Conservation (phyloP, 805 yeast species). For the Saccharomyces cerevisiae region DNA sequence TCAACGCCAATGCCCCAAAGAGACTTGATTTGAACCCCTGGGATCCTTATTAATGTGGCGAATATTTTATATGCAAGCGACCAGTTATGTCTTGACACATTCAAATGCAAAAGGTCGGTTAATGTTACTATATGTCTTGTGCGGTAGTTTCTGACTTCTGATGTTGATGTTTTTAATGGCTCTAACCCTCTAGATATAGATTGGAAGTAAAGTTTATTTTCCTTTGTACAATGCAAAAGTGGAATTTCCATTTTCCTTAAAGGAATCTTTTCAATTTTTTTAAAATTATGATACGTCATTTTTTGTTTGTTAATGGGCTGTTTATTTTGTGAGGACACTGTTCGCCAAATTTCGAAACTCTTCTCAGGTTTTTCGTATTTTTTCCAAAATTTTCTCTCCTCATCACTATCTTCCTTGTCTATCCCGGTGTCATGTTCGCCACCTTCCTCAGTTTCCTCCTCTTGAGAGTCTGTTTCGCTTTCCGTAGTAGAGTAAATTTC, state of each 20-base stretch:
- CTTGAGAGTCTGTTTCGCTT: neutral
- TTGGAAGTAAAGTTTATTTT: constrained; percentile 8
- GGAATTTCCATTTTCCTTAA: constrained; percentile 9
- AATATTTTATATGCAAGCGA: constrained; percentile 44
- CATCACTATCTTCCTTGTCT: constrained; percentile 6
- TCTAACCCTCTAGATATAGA: constrained; percentile 20
- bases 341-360: constrained; percentile 26
- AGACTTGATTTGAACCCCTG: constrained; percentile 43
- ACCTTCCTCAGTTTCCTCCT: constrained; percentile 6
- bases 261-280: constrained; percentile 13
- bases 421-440: constrained; percentile 2
- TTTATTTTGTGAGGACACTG: constrained; percentile 4
- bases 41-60: constrained; percentile 40
- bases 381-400: constrained; percentile 21
- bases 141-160: constrained; percentile 9
- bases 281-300: constrained; percentile 14
- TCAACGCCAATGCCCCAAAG: constrained; percentile 62
- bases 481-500: constrained; percentile 6
- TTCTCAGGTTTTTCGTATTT: constrained; percentile 27
- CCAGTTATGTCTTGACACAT: constrained; percentile 47
- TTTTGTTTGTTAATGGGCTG: constrained; percentile 17
- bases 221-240: constrained; percentile 11
- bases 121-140: constrained; percentile 24
- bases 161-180: constrained; percentile 1
- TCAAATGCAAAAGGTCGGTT: constrained; percentile 40